These are phyloP conservation scores for Platanus orientalis DNA, from an alignment of 164 flowering plant species.

Conservation along the genomic window DNA sequence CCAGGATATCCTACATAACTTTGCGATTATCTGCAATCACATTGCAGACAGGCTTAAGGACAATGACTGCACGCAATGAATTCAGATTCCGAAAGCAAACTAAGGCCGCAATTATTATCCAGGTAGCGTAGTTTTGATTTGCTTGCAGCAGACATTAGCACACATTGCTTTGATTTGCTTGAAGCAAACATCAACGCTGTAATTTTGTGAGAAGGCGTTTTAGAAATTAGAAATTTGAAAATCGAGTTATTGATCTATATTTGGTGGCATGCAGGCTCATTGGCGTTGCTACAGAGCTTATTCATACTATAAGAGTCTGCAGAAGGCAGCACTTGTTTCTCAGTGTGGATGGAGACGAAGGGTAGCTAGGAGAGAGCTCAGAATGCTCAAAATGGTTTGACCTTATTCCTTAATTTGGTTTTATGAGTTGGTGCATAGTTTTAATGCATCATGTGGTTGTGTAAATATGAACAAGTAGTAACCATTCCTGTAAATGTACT, in stretches of 20 bases:
- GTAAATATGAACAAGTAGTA: slow-evolving; percentile 1
- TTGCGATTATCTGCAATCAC: slow-evolving; percentile 54
- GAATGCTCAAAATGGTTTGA: slow-evolving; percentile 83
- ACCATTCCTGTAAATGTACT: slow-evolving; percentile 6
- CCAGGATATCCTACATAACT: slow-evolving; percentile 47
- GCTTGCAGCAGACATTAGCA: not conserved
- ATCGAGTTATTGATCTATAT: not conserved
- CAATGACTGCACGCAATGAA: slow-evolving; percentile 86
- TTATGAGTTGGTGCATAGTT: not conserved
- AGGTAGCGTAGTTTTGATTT: slow-evolving; percentile 38
- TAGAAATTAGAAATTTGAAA: slow-evolving; percentile 1
- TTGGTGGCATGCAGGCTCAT: slow-evolving; percentile 52
- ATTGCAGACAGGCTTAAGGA: slow-evolving; percentile 88
- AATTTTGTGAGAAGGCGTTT: not conserved
- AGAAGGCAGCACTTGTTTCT: slow-evolving; percentile 63
- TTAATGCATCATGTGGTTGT: not conserved
- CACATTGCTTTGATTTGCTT: not conserved
- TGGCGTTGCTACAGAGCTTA: slow-evolving; percentile 63
- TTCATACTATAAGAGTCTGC: slow-evolving; percentile 73
- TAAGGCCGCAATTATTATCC: slow-evolving; percentile 73
- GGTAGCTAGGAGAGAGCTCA: slow-evolving; percentile 84
- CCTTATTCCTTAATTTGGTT: slow-evolving; percentile 10
- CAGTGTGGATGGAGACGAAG: slow-evolving; percentile 96
- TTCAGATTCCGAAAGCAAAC: slow-evolving; percentile 87
- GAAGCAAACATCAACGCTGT: slow-evolving; percentile 6